Evolutionary conservation across 2,329 filamentous ascomycete genomes (phyloP).

Genomic region (Aspergillus sp.): DNA sequence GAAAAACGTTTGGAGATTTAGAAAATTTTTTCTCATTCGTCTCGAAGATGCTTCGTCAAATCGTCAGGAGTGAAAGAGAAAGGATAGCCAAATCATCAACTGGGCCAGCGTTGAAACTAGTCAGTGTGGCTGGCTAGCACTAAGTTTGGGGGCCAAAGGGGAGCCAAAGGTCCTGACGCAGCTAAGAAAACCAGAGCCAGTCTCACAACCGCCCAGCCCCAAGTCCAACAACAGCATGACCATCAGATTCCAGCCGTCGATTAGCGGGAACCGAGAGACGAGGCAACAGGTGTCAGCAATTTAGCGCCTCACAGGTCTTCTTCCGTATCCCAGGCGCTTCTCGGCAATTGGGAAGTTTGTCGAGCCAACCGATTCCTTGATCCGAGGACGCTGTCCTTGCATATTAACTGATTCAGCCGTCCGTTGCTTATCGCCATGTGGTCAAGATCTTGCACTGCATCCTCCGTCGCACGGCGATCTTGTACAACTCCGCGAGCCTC

Average conservation of each 20-base stretch:
- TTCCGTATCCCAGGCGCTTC: conserved; percentile 5
- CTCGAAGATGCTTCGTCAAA: conserved; percentile 3
- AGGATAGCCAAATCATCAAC: conserved; percentile 14
- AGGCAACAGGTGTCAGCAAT: conserved; percentile 6
- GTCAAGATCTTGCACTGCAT: conserved; percentile 23
- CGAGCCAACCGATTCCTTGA: conserved; percentile 1
- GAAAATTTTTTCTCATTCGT: not conserved
- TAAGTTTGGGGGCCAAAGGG: conserved; percentile 19
- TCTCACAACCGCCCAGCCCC: conserved; percentile 1
- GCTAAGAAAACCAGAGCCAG: conserved; percentile 8
- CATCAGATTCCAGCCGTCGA: conserved; percentile 8
- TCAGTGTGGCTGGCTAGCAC: conserved; percentile 18
- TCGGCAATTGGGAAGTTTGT: not conserved
- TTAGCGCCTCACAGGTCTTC: not conserved
- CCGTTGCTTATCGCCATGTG: conserved; percentile 30
- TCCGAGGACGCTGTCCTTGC: not conserved
- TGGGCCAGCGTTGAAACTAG: conserved; percentile 16
- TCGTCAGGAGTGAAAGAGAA: conserved; percentile 2
- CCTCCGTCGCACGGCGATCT: conserved; percentile 25
- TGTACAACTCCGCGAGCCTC: conserved; percentile 24
- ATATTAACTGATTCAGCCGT: conserved; percentile 14
- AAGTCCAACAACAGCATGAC: conserved; percentile 4
- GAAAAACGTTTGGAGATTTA: conserved; percentile 6
- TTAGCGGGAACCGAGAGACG: conserved; percentile 3
- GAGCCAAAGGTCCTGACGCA: conserved; percentile 9